Evolutionary conservation across 495 filamentous ascomycete species (phyloP), one percentile per base, ranked within the genome.

Genomic region (Aspergillus sclerotiicarbonarius): DNA sequence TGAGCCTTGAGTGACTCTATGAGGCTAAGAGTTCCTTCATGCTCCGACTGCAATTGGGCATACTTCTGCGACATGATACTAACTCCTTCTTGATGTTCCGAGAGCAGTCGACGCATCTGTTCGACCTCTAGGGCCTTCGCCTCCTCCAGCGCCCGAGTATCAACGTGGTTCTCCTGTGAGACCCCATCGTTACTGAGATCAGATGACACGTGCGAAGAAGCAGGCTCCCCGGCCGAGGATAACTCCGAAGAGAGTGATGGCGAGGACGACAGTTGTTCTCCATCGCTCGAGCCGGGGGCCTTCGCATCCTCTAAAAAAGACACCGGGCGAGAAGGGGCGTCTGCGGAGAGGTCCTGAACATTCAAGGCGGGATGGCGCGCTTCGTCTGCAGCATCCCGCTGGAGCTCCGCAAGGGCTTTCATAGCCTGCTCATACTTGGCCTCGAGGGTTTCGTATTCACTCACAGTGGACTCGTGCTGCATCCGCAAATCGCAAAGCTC

Each of bases 221-320:
- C 86, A 69, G 90, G 92, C 69, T 88, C 91, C 85, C 87, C 89
- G 84, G 80, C 90, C 78, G 88, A 97, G 76, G 90, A 96, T 73
- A 96, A 86, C 74, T 97, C 92, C 84, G 91, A 92, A 59, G 90
- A 96, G 69, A 97, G 90, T 74, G 92, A 96, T 71, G 88, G 92
- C 84, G 90, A 91, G 78, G 88, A 92, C 80, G 89, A 90, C 67
- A 82, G 86, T 76, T 90, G 90, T 74, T 79, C 87, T 76, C 85
- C 88, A 80, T 84, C 81, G 71, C 85, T 92, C 69, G 81, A 80
- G 64, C 87, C 88, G 76, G 70, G 70, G 64, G 87, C 83, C 79
- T 85, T 86, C 72, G 80, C 80, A 70, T 91, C 87, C 61, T 84
- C 91, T 90, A 97, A 89, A 92, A 96, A 96, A 88, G 92, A 95